Evolutionary conservation across 495 filamentous ascomycete genomes (phyloP), one percentile per base, ranked within the genome.

Genomic region (Lentithecium fluviatile): DNA sequence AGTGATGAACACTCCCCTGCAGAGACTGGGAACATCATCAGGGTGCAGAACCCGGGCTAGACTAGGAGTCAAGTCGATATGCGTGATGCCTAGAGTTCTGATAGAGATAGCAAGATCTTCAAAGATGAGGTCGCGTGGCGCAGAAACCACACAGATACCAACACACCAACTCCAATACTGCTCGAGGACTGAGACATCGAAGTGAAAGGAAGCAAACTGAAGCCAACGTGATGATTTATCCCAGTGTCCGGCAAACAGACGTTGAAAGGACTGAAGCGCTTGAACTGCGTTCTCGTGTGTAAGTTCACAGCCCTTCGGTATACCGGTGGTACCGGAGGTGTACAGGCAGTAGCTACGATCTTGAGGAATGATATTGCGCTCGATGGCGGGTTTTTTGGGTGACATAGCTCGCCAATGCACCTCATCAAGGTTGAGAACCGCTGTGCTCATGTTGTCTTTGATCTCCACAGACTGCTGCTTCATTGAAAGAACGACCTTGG

Each of bases 161-260:
- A 90, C 85, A 46, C 83, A 89, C 90, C 90, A 95, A 48, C 82
- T 90, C 88, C 88, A 94, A 71, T 88, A 95, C 64, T 93, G 89
- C 70, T 95, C 90, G 15, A 94, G 76, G 6, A 94, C 88, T 25
- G 87, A 90, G 20, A 94, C 90, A 65, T 95, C 90, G 58, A 95
- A 95, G 69, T 93, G 89, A 53, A 91, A 88, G 0, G 88, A 90
- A 6, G 90, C 90, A 67, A 95, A 95, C 70, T 95, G 90, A 13
- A 95, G 76, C 83, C 88, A 94, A 46, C 84, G 79, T 0, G 90
- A 93, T 13, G 82, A 69, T 2, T 71, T 60, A 59, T 84, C 78
- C 90, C 90, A 91, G 59, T 84, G 85, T 1, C 77, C 82, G 7
- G 69, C 53, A 65, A 92, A 91, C 4, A 92, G 76, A n/a, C 79